These are phyloP conservation scores for Areca catechu DNA, from an alignment of 176 grass and related monocot genomes.

Conservation along the genomic window DNA sequence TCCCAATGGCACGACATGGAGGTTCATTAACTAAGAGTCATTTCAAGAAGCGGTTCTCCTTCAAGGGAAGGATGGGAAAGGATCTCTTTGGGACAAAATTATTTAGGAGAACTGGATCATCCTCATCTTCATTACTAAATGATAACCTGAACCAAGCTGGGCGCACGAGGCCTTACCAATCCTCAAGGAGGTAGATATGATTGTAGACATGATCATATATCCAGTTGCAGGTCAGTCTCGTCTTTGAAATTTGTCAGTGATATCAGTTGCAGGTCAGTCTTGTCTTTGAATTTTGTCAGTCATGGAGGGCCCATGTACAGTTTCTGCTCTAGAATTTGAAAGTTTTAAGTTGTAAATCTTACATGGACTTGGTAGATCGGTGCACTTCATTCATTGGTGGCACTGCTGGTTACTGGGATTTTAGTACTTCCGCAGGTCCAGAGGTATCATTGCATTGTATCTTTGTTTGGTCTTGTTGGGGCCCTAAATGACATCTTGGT, in stretches of 20 bases:
- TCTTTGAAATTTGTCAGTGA: background rate
- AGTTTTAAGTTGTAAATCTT: background rate
- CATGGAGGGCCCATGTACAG: background rate
- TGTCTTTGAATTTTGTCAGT: no score
- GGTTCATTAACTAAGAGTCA: slow-evolving; percentile 40
- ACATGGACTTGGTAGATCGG: background rate
- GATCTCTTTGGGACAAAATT: slow-evolving; percentile 54
- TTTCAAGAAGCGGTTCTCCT: slow-evolving; percentile 71
- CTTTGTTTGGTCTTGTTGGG: background rate
- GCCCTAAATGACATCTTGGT: background rate
- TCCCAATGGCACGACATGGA: slow-evolving; percentile 4
- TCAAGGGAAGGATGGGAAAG: slow-evolving; percentile 72
- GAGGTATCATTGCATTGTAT: background rate
- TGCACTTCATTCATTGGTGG: background rate
- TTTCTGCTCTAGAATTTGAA: background rate
- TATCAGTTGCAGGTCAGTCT: no score
- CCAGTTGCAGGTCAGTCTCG: background rate
- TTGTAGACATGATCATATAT: background rate
- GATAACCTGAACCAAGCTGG: background rate
- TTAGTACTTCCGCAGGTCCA: no score
- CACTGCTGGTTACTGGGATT: no score
- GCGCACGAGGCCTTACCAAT: background rate
- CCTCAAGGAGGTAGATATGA: background rate
- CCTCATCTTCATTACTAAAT: slow-evolving; percentile 18
- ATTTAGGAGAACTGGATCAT: slow-evolving; percentile 46